These are phyloP conservation scores for Penicillium silybi DNA, from an alignment of 495 filamentous ascomycete species.

Conservation along the genomic window DNA sequence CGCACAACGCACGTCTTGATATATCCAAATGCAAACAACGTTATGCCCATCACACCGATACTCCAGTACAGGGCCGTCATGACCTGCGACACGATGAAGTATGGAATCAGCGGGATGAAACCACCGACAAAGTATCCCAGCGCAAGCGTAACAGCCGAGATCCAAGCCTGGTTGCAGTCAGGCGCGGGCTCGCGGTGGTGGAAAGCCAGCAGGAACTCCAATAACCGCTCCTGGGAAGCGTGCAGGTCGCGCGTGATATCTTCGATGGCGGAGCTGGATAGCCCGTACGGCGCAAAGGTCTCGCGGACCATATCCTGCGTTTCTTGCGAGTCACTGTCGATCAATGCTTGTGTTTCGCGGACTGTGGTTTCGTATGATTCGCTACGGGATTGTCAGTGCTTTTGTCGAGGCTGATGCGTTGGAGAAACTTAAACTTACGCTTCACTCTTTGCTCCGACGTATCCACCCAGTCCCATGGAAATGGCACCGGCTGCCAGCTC, in stretches of 20 bases:
- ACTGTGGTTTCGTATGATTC: conserved; percentile 49
- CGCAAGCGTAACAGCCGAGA: conserved; percentile 59
- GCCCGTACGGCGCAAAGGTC: conserved; percentile 49
- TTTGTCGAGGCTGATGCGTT: conserved; percentile 3
- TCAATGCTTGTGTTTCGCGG: conserved; percentile 38
- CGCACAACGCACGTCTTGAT: conserved; percentile 57
- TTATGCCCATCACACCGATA: conserved; percentile 63
- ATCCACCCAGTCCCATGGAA: conserved; percentile 54
- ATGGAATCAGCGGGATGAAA: conserved; percentile 67
- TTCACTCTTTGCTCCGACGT: conserved; percentile 69
- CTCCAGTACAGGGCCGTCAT: conserved; percentile 61
- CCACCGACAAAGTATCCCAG: conserved; percentile 71
- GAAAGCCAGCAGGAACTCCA: conserved; percentile 56
- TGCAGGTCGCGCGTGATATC: conserved; percentile 46
- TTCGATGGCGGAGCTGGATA: conserved; percentile 38
- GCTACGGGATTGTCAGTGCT: conserved; percentile 19
- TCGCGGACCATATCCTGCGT: conserved; percentile 41
- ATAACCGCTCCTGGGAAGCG: conserved; percentile 40
- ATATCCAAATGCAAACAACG: conserved; percentile 68
- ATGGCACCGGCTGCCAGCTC: conserved; percentile 55
- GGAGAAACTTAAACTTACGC: conserved; percentile 44
- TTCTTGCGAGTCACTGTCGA: conserved; percentile 35
- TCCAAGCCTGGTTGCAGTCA: conserved; percentile 51
- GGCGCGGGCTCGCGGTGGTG: conserved; percentile 50
- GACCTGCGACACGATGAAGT: conserved; percentile 60